These are phyloP conservation scores for Stephania cephalantha DNA, from an alignment of 164 flowering plant species.

Conservation along the genomic window DNA sequence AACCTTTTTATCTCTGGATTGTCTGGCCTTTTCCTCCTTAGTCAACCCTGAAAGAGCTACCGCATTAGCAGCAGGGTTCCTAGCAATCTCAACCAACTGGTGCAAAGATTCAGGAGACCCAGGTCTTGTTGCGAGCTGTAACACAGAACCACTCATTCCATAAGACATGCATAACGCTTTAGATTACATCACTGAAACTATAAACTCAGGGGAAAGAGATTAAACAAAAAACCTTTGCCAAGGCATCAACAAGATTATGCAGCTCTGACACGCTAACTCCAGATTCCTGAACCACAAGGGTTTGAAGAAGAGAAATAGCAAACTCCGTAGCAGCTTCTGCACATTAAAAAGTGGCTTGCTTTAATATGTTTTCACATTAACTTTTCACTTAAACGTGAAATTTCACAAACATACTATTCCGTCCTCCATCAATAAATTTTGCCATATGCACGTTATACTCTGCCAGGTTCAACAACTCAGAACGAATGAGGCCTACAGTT, in stretches of 20 bases:
- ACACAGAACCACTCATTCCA: background rate
- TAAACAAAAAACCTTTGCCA: constrained; percentile 58
- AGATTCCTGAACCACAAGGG: constrained; percentile 61
- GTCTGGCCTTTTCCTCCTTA: constrained; percentile 61
- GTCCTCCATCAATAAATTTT: constrained; percentile 90
- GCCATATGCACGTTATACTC: constrained; percentile 94
- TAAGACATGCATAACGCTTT: background rate
- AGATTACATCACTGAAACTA: background rate
- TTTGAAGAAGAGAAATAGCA: constrained; percentile 69
- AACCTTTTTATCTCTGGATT: constrained; percentile 76
- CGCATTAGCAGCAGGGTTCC: constrained; percentile 53
- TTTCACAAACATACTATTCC: constrained; percentile 64
- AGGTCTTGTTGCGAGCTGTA: constrained; percentile 83
- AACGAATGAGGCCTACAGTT: constrained; percentile 71
- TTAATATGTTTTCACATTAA: background rate
- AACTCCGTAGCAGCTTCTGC: constrained; percentile 95
- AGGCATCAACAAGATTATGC: constrained; percentile 83
- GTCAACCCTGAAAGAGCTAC: constrained; percentile 27
- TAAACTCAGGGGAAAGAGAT: constrained; percentile 1
- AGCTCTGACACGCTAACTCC: constrained; percentile 66
- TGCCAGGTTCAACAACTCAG: constrained; percentile 75
- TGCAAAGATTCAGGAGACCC: constrained; percentile 84
- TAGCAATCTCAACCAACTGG: constrained; percentile 73
- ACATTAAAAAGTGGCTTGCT: constrained; percentile 20
- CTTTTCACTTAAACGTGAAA: background rate